A percentile compares a stretch with the other conserved stretches of the same genome.
These are phyloP conservation scores for Botryosphaeria agaves DNA, from an alignment of 2,329 filamentous ascomycete genomes.

Conservation along the genomic window DNA sequence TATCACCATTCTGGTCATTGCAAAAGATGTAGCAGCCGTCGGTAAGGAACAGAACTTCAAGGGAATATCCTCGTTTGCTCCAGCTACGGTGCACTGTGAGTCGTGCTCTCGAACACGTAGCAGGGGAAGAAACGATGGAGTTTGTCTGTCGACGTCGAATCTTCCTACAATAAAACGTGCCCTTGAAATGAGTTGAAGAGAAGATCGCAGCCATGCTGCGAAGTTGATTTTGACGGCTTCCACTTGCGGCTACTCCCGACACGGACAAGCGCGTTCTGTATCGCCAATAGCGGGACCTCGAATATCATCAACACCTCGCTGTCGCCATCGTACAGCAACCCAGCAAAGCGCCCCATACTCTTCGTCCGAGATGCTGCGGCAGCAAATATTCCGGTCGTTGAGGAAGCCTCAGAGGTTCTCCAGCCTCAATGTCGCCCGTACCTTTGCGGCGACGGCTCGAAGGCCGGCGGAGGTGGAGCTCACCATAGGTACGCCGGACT, in stretches of 20 bases:
- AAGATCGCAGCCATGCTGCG: neutral
- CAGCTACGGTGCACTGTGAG: conserved; percentile 42
- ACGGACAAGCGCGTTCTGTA: conserved; percentile 3
- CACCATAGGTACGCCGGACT: conserved; percentile 56
- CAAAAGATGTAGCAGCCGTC: conserved; percentile 46
- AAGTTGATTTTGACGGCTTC: conserved; percentile 7
- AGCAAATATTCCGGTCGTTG: conserved; percentile 45
- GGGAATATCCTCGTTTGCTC: conserved; percentile 39
- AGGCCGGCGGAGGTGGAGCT: conserved; percentile 88
- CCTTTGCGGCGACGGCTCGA: conserved; percentile 65
- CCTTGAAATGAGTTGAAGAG: conserved; percentile 12
- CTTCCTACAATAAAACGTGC: conserved; percentile 50
- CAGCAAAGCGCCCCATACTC: conserved; percentile 4
- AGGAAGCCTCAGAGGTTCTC: conserved; percentile 36
- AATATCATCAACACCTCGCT: conserved; percentile 2
- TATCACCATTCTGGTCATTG: too few species aligned
- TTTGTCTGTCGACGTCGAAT: too few species aligned
- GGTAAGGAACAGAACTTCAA: conserved; percentile 51
- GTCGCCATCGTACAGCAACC: conserved; percentile 1
- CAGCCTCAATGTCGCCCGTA: conserved; percentile 44
- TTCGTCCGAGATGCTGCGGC: conserved; percentile 38
- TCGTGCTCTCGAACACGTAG: conserved; percentile 43
- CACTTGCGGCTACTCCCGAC: conserved; percentile 8
- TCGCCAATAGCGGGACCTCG: conserved; percentile 1
- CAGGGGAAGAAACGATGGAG: conserved; percentile 39